Evolutionary conservation across 768 basidiomycete genomes (phyloP).

Genomic region (Leccinellum rugosiceps): DNA sequence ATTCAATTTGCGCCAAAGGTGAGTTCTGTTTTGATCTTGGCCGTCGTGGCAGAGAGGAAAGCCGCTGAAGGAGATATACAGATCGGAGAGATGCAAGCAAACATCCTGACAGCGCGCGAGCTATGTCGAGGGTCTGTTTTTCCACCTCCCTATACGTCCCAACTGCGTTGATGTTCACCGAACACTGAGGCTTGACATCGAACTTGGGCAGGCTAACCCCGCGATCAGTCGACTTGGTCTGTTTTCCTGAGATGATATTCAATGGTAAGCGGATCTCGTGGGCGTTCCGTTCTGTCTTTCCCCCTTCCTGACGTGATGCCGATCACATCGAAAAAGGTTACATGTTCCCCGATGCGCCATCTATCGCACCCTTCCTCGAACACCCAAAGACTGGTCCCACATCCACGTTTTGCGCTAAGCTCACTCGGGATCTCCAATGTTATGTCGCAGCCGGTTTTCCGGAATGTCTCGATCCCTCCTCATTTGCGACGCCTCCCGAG

Average conservation of each 20-base stretch:
- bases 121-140: slow-evolving; percentile 53
- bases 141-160: not conserved
- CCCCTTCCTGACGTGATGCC: not conserved
- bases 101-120: slow-evolving; percentile 59
- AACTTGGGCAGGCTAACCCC: slow-evolving; percentile 56
- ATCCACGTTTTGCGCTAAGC: slow-evolving; percentile 64
- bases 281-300: not conserved
- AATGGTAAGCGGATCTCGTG: slow-evolving; percentile 46
- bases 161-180: slow-evolving; percentile 12
- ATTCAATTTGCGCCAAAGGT: slow-evolving; percentile 57
- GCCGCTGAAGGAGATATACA: slow-evolving; percentile 24
- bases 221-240: slow-evolving; percentile 73
- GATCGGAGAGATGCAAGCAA: slow-evolving; percentile 72
- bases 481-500: not conserved
- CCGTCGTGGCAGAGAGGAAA: not conserved
- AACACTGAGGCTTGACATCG: not conserved
- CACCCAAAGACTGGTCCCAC: slow-evolving; percentile 68
- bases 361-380: slow-evolving; percentile 76
- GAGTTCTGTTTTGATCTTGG: not conserved
- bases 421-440: slow-evolving; percentile 62
- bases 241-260: slow-evolving; percentile 87
- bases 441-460: slow-evolving; percentile 84
- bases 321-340: slow-evolving; percentile 54
- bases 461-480: slow-evolving; percentile 42
- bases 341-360: slow-evolving; percentile 61